phyloP scores from a whole-genome alignment of 116 monocot species.

The Zostera marina region DNA sequence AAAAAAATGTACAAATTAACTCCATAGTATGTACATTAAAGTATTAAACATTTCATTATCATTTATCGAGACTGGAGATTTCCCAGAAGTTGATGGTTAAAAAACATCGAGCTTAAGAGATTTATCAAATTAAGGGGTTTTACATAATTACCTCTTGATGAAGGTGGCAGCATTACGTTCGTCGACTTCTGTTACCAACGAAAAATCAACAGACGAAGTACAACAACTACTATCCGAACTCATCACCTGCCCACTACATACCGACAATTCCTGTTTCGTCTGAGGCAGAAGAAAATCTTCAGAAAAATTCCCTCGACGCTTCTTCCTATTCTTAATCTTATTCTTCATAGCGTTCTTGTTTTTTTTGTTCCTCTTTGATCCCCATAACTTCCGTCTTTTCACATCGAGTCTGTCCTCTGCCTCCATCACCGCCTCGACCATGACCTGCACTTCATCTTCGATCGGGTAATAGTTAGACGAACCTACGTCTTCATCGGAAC shows the following conservation, averaged over 20 bases:
- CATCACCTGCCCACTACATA: neutral
- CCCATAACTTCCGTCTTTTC: neutral
- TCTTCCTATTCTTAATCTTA: neutral
- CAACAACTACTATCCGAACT: neutral
- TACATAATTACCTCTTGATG: no score
- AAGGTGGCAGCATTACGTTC: no score
- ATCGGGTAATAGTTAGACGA: neutral
- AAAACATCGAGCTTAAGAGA: no score
- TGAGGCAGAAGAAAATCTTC: neutral
- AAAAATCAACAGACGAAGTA: neutral
- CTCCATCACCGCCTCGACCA: neutral
- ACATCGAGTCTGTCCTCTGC: neutral
- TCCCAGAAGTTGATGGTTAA: no score
- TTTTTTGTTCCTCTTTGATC: neutral
- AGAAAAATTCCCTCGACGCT: neutral
- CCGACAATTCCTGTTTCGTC: neutral
- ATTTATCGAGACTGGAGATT: no score
- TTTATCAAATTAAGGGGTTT: no score
- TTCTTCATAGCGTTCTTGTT: neutral
- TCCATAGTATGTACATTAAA: no score
- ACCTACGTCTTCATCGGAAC: neutral
- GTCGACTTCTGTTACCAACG: neutral
- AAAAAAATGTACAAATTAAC: neutral
- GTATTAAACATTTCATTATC: no score
- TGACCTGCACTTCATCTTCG: neutral